These are phyloP conservation scores for Pelargonium nanum DNA, from an alignment of 345 rosid species.

Conservation along the genomic window DNA sequence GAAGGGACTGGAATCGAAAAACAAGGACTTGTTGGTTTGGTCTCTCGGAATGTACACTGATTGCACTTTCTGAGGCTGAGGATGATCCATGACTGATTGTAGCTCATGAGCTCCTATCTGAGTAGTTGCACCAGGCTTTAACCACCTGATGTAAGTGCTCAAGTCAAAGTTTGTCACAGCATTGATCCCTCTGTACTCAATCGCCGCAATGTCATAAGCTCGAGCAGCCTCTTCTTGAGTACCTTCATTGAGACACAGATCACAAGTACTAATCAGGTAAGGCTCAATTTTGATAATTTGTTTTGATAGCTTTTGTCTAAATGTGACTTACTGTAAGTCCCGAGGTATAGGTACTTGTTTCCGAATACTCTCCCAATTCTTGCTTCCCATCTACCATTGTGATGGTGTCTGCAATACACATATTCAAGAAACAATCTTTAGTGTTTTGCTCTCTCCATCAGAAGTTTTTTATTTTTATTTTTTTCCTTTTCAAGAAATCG, in stretches of 20 bases:
- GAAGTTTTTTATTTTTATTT: background rate
- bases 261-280: background rate
- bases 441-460: background rate
- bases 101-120: constrained; percentile 15
- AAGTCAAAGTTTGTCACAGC: constrained; percentile 47
- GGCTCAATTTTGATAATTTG: background rate
- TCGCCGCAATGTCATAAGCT: constrained; percentile 44
- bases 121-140: constrained; percentile 29
- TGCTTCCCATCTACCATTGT: constrained; percentile 75
- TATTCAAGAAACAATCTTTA: background rate
- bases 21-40: constrained; percentile 18
- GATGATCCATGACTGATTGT: constrained; percentile 8
- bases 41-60: constrained; percentile 14
- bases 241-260: constrained; percentile 13
- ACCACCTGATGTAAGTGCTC: constrained; percentile 37
- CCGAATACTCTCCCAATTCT: constrained; percentile 60
- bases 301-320: background rate
- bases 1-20: constrained; percentile 12
- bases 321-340: constrained; percentile 48
- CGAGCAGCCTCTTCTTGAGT: constrained; percentile 49
- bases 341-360: constrained; percentile 60
- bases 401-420: constrained; percentile 41
- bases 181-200: constrained; percentile 40
- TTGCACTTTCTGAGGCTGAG: constrained; percentile 8
- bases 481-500: background rate